Evolutionary conservation across 495 filamentous ascomycete species (phyloP).

Genomic region (Xylaria bambusicola): DNA sequence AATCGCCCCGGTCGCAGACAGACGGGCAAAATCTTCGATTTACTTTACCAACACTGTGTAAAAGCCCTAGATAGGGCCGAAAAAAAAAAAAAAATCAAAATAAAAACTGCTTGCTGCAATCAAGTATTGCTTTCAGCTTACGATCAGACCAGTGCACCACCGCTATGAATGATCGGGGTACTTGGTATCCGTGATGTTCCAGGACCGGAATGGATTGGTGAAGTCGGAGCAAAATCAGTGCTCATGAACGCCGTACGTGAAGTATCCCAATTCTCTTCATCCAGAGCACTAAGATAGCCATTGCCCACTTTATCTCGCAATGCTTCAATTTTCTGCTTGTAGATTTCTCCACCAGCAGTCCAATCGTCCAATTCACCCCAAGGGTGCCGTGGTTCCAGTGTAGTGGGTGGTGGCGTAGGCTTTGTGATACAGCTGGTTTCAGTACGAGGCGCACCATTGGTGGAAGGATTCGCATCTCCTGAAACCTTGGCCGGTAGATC

Average conservation of each 20-base stretch:
- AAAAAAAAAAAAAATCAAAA: constrained; percentile 21
- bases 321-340: constrained; percentile 81
- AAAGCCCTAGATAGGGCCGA: too few relatives aligned
- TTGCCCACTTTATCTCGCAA: constrained; percentile 80
- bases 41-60: constrained; percentile 29
- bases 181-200: constrained; percentile 47
- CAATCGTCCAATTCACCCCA: constrained; percentile 59
- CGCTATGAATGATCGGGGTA: constrained; percentile 53
- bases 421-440: constrained; percentile 45
- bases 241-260: constrained; percentile 38
- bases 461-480: constrained; percentile 33
- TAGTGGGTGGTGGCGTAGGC: constrained; percentile 44
- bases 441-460: constrained; percentile 46
- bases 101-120: constrained; percentile 10
- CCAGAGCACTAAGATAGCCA: constrained; percentile 81
- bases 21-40: constrained; percentile 6
- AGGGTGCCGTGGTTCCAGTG: constrained; percentile 35
- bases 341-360: constrained; percentile 73
- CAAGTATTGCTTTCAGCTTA: not conserved
- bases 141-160: constrained; percentile 48
- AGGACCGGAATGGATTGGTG: constrained; percentile 43
- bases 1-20: constrained; percentile 6
- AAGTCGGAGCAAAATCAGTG: constrained; percentile 43
- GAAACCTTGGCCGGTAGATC: constrained; percentile 23
- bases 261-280: constrained; percentile 68